phyloP scores from a whole-genome alignment of 441 rosid species.

The Erodium texanum region DNA sequence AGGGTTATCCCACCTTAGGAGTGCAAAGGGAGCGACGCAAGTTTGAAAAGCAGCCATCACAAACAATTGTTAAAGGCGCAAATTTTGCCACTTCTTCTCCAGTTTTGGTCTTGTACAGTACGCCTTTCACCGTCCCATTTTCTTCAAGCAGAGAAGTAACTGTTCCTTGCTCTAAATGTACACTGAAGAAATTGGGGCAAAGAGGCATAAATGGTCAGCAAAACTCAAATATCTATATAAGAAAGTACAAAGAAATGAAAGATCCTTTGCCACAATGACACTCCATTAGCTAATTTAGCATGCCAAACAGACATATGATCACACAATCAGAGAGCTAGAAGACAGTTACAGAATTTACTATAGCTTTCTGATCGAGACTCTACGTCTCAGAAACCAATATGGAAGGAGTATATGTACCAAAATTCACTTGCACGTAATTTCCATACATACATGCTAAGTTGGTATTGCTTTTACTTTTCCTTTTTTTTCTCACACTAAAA shows the following conservation, averaged over 20 bases:
- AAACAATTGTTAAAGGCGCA: slow-evolving; percentile 67
- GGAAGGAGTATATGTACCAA: too few species aligned
- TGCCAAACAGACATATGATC: not conserved
- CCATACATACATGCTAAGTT: not conserved
- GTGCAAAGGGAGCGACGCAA: slow-evolving; percentile 72
- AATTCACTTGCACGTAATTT: too few species aligned
- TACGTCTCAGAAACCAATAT: not conserved
- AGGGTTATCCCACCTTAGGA: slow-evolving; percentile 44
- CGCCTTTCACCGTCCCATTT: slow-evolving; percentile 60
- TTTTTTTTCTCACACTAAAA: too few species aligned
- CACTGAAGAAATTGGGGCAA: slow-evolving; percentile 33
- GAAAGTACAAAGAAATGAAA: not conserved
- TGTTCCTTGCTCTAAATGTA: slow-evolving; percentile 70
- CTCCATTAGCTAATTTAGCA: not conserved
- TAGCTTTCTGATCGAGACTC: not conserved
- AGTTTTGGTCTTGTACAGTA: slow-evolving; percentile 53
- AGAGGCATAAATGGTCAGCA: slow-evolving; percentile 12
- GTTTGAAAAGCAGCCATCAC: slow-evolving; percentile 84
- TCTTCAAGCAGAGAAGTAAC: slow-evolving; percentile 68
- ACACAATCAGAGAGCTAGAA: not conserved
- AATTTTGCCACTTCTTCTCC: slow-evolving; percentile 45
- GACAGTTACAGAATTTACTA: not conserved
- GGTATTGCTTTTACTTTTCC: not conserved
- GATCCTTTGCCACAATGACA: not conserved
- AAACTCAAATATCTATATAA: not conserved